Conservation (phyloP, 371 early-diverging fungal genomes). For the Dipsacomyces acuminosporus region DNA sequence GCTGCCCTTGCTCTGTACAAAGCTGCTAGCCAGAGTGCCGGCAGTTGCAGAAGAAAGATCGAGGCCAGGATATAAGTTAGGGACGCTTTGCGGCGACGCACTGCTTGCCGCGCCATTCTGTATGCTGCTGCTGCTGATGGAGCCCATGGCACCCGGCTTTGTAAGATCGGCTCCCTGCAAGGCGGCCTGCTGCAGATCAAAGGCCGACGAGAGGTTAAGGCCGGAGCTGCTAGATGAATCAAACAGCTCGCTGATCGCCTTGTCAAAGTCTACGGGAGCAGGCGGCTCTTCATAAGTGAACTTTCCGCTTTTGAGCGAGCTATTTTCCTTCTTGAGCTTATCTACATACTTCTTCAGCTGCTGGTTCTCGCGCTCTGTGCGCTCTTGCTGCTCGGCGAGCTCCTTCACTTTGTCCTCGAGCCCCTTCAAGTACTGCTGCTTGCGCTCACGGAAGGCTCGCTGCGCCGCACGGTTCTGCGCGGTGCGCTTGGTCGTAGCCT, state of each 20-base stretch:
- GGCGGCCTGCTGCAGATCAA: conserved; percentile 33
- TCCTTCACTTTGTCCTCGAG: conserved; percentile 62
- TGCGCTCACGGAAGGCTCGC: conserved; percentile 71
- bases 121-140: conserved; percentile 3
- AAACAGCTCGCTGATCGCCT: conserved; percentile 28
- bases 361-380: conserved; percentile 50
- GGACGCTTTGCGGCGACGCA: conserved; percentile 35
- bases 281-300: conserved; percentile 34
- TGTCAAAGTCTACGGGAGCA: conserved; percentile 29
- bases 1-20: conserved; percentile 2
- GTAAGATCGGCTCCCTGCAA: conserved; percentile 23
- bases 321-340: conserved; percentile 54
- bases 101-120: background rate
- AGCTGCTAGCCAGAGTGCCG: conserved; percentile 2
- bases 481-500: conserved; percentile 57
- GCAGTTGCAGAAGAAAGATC: conserved; percentile 11
- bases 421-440: conserved; percentile 61
- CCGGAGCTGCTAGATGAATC: conserved; percentile 12
- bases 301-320: conserved; percentile 18
- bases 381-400: conserved; percentile 54
- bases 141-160: conserved; percentile 23
- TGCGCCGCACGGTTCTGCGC: conserved; percentile 78
- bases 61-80: conserved; percentile 17
- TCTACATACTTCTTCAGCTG: conserved; percentile 51
- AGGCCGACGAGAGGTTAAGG: conserved; percentile 16